phyloP scores from a whole-genome alignment of 352 stramenopile genomes.

The Phytophthora sp. region DNA sequence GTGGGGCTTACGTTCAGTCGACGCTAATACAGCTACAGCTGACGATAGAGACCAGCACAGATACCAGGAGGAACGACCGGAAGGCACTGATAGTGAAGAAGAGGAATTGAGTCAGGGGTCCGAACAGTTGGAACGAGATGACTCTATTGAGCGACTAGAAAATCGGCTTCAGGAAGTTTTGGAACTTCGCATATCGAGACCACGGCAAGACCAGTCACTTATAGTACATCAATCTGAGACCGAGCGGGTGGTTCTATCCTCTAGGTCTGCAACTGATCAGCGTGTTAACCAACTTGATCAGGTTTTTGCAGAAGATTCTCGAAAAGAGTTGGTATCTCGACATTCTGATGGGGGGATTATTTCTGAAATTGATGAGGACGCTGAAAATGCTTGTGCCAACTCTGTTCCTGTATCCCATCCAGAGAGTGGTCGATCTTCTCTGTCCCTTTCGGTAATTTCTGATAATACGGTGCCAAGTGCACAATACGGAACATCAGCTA shows the following conservation, averaged over 20 bases:
- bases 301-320: background rate
- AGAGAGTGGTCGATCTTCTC: constrained; percentile 6
- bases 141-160: constrained; percentile 38
- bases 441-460: background rate
- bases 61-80: constrained; percentile 6
- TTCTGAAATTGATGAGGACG: background rate
- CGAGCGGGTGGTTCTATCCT: background rate
- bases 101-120: background rate
- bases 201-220: background rate
- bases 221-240: background rate
- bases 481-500: background rate
- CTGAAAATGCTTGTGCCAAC: background rate
- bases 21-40: background rate
- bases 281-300: constrained; percentile 7
- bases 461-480: background rate
- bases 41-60: background rate
- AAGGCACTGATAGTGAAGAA: constrained; percentile 17
- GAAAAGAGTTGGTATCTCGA: background rate
- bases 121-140: background rate
- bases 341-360: background rate
- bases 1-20: background rate
- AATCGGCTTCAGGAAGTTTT: constrained; percentile 42
- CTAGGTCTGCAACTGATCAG: constrained; percentile 5
- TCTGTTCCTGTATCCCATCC: background rate
- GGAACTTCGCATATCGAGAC: constrained; percentile 24